Evolutionary conservation across 2,329 filamentous ascomycete genomes (phyloP), one percentile per base, ranked within the genome.

Genomic region (Xylariales sp.): DNA sequence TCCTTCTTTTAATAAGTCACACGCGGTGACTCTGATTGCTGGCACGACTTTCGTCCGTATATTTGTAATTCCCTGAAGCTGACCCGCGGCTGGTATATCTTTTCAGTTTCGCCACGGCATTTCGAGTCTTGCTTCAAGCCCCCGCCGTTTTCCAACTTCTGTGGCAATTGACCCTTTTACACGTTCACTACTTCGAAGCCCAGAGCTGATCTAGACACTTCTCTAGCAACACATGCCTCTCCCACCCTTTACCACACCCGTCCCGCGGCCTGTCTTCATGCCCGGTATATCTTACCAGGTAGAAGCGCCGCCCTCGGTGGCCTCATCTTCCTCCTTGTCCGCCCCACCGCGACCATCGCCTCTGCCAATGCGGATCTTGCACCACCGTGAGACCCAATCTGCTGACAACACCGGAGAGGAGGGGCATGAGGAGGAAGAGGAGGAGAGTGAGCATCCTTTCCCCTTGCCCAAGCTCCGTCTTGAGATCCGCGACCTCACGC

Each of bases 391-490:
- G 10, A 23, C 40, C 13, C 23, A 21, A 13, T 30, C 35, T 12
- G 13, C 29, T 21, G 13, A 12, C 3, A 18, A 21, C 2, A n/a
- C 24, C 25, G 32, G 20, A 24, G 6, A 13, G 33, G n/a, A 40
- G 16, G 40, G 14, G 36, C 40, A 29, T 21, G 36, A 40, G n/a
- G 40, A 29, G 19, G 19, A 34, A 18, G 38, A 43, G 5, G 20
- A 34, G 21, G 27, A 21, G 29, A 25, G 33, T 34, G 14, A 27
- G 16, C 17, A 40, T 13, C 14, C 43, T 29, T 72, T 74, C 49
- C 45, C 60, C 4, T 55, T 71, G 29, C 77, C 77, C 27, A 78
- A 72, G 49, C 67, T 84, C 33, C 74, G 77, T 14, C 67, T 83
- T 33, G 70, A 80, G 52, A 60, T 81, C 47, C 70, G 72, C 33